Base-by-base conservation (phyloP, 2,329 filamentous ascomycete genomes). In the Aspergillus hiratsukae region DNA sequence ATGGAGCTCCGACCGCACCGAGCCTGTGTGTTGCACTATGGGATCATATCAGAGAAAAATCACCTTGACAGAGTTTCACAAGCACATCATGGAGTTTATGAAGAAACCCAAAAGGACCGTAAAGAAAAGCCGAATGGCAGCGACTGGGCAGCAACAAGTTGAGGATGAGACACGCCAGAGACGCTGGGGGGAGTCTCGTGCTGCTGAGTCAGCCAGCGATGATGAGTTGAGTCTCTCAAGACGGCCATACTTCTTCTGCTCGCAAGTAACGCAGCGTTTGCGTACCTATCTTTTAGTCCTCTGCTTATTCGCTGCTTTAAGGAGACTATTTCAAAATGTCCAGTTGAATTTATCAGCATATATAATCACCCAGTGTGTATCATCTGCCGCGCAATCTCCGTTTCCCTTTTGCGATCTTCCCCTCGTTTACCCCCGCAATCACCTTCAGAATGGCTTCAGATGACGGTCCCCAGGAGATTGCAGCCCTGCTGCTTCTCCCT, bases 401-500 rank as follows among this genome's bases (percentile, higher is more conserved):
- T 14, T 25, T 14, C 6, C 10, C 23, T 25, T 25, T 23, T 46
- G 19, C 43, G 11, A 3, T 46, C 11, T 23, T 46, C 43, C 43
- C 43, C 21, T 46, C 19, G 19, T 23, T 10, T 46, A 5, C 48
- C 35, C 56, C 46, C 49, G 29, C 61, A 57, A 54, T 58, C 19
- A 21, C 41, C n/a, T 23, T 23, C 41, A 21, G 3, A 14, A 72
- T 71, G 68, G 58, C 60, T 54, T 59, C 62, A 50, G 57, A 65
- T 59, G 52, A 28, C 48, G 49, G 52, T 48, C 58, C 56, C 43
- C 59, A 62, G 21, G 19, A 46, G 46, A 58, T 67, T 54, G 67
- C 70, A 63, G 67, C 67, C 25, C 78, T 90, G 37, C 78, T 90
- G 17, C 77, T 90, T 53, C 83, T 88, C 19, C 79, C 82, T 46